Base-by-base conservation (phyloP, 805 yeast genomes). In the Cyberlindnera maclurae region DNA sequence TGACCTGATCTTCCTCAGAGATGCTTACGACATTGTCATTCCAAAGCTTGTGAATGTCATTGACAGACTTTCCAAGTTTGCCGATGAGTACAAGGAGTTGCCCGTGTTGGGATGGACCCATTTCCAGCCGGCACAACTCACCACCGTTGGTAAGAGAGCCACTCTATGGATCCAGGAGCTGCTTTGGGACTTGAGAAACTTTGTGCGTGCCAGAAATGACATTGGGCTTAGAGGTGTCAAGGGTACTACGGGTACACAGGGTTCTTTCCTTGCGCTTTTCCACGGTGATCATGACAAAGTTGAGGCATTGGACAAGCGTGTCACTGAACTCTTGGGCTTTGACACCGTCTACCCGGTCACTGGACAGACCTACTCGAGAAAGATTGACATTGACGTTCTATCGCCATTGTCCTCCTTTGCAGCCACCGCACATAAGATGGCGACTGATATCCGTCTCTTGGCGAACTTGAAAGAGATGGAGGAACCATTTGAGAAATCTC, bases 21-120 rank as follows among this genome's bases (percentile, higher is more conserved):
- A 93, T 56, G 98, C 96, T 16, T 83, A 88, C 59, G 98, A 93
- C 54, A 65, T 93, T 29, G 67, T 93, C 54, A 88, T 93, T 60
- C 96, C 96, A 47, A 93, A 93, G 66, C 75, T 93, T 53, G 97
- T 88, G 54, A 93, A 93, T 55, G 97, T 93, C 49, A 93, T 93
- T 54, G 82, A 89, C 71, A 77, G 96, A 64, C 71, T 93, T 60
- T 65, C 87, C 43, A 69, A 83, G 60, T 93, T 93, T 63, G 97
- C 98, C 33, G 60, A 87, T 47, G 78, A 84, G 63, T 77, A 90
- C 73, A 93, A 93, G 69, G 97, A 93, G 63, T 65, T 89, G 65
- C 97, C 98, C 28, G 96, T 89, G 32, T 74, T 93, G 50, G 98
- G 98, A 27, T 93, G 97, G 97, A 93, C 98, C 41, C 98, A 93